These are phyloP conservation scores for Wickerhamiella parazyma DNA, from an alignment of 805 yeast species.

Conservation along the genomic window DNA sequence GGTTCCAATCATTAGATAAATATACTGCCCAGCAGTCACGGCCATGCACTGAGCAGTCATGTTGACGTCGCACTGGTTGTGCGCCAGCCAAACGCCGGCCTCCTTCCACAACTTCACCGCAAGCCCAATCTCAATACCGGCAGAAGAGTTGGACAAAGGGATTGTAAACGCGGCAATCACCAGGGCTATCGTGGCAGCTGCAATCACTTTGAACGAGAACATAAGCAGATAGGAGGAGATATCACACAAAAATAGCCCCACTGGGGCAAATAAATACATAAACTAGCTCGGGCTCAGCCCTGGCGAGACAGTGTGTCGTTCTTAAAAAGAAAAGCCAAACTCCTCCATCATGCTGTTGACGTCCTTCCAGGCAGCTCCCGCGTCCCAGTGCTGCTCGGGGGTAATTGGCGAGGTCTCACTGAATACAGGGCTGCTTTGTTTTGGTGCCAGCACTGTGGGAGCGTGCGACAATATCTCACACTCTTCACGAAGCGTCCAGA, in stretches of 20 bases:
- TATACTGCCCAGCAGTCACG: neutral
- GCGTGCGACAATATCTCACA: slow-evolving; percentile 53
- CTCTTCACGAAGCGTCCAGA: slow-evolving; percentile 71
- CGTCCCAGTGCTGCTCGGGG: slow-evolving; percentile 28
- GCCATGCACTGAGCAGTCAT: neutral
- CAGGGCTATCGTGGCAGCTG: neutral
- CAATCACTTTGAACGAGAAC: neutral
- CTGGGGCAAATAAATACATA: too few species aligned
- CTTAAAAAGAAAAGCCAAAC: slow-evolving; percentile 67
- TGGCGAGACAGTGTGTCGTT: too few species aligned
- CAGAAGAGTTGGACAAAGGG: neutral
- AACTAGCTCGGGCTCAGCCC: too few species aligned
- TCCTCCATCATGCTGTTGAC: slow-evolving; percentile 84
- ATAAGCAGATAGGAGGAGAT: neutral
- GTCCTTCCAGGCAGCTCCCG: slow-evolving; percentile 58
- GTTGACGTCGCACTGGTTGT: neutral
- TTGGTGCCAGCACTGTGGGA: slow-evolving; percentile 21
- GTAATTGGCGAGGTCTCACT: slow-evolving; percentile 6
- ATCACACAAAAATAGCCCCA: too few species aligned
- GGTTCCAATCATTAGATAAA: neutral
- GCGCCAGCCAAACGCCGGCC: neutral
- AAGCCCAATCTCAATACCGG: neutral
- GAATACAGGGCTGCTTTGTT: neutral
- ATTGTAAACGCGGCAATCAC: neutral
- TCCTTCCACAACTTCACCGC: neutral